A percentile compares a stretch with the other conserved stretches of the same genome.
Conservation (phyloP, 805 yeast genomes). For the Starmera amethionina region DNA sequence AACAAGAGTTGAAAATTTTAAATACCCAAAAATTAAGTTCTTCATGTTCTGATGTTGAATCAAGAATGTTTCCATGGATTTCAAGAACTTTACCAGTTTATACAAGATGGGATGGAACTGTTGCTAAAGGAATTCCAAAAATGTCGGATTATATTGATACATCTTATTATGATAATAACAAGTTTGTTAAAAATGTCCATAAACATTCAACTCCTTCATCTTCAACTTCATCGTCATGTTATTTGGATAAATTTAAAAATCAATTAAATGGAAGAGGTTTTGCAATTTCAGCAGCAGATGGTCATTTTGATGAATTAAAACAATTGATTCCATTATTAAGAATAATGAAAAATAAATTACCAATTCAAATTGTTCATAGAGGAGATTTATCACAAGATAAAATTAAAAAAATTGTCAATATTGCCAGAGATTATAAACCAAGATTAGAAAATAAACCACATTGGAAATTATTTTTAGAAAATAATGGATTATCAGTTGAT, state of each 20-base stretch:
- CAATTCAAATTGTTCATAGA: conserved; percentile 31
- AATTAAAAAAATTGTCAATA: conserved; percentile 22
- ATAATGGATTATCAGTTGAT: not conserved
- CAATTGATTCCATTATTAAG: conserved; percentile 31
- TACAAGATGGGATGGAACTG: conserved; percentile 29
- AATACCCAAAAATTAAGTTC: conserved; percentile 4
- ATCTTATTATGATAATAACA: conserved; percentile 4
- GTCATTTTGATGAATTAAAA: conserved; percentile 18
- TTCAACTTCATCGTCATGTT: conserved; percentile 15
- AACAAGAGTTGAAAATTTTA: conserved; percentile 6
- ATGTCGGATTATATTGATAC: conserved; percentile 6
- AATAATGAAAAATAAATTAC: conserved; percentile 24
- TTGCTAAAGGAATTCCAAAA: conserved; percentile 6
- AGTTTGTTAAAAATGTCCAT: conserved; percentile 1
- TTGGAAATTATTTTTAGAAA: not conserved
- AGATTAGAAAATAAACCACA: conserved; percentile 3
- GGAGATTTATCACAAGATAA: conserved; percentile 23
- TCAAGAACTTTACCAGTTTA: conserved; percentile 25
- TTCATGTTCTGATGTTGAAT: conserved; percentile 24
- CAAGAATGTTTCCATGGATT: conserved; percentile 29
- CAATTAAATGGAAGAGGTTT: conserved; percentile 26
- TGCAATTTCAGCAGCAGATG: conserved; percentile 21
- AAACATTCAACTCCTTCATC: conserved; percentile 7
- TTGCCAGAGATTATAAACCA: conserved; percentile 18
- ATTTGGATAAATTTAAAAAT: conserved; percentile 15